phyloP scores from a whole-genome alignment of 2,329 filamentous ascomycete species.

The Tolypocladium tropicale region DNA sequence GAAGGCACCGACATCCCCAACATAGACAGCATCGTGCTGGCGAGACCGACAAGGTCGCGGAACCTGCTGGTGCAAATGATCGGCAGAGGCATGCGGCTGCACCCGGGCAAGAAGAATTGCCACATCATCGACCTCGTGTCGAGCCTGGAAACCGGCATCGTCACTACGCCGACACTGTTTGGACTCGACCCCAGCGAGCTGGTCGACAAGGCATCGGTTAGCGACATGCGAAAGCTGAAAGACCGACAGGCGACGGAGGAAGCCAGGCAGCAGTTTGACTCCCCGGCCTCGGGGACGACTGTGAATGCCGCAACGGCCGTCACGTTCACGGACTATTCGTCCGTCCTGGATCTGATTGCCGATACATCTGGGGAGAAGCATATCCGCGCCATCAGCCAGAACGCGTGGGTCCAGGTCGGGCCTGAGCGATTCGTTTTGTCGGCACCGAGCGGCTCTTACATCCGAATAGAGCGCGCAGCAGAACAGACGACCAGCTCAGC shows the following conservation, averaged over 20 bases:
- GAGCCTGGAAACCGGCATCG: conserved; percentile 70
- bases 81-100: conserved; percentile 78
- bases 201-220: conserved; percentile 53
- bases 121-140: conserved; percentile 96
- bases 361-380: conserved; percentile 71
- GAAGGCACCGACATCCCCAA: conserved; percentile 98
- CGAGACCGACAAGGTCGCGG: conserved; percentile 80
- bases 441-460: conserved; percentile 51
- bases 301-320: conserved; percentile 33
- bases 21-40: conserved; percentile 85
- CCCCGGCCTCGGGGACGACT: conserved; percentile 1
- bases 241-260: conserved; percentile 34
- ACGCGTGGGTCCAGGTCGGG: conserved; percentile 78
- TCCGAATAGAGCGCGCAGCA: conserved; percentile 36
- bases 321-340: conserved; percentile 83
- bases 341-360: conserved; percentile 79
- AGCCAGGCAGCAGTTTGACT: conserved; percentile 8
- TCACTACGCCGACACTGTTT: conserved; percentile 86
- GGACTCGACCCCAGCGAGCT: conserved; percentile 79
- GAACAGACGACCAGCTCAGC: conserved; percentile 7
- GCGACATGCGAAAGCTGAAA: conserved; percentile 49
- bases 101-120: conserved; percentile 74
- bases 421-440: conserved; percentile 60
- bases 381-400: conserved; percentile 63
- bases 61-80: conserved; percentile 98